phyloP scores from a whole-genome alignment of 2,329 filamentous ascomycete species.

The Dactylellina sp. region DNA sequence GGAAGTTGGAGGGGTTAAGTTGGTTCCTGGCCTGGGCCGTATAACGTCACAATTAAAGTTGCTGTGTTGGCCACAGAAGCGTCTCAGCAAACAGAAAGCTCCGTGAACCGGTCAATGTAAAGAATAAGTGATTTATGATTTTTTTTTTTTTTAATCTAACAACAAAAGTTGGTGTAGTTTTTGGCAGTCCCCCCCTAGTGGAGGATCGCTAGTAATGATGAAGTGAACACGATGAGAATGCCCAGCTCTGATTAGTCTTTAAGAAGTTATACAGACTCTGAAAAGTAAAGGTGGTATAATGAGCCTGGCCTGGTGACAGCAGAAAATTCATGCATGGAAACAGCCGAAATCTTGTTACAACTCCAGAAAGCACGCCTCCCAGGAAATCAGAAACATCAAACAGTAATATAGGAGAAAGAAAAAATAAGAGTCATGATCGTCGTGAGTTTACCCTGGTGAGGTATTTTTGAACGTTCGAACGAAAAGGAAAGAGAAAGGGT shows the following conservation, averaged over 20 bases:
- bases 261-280: slow-evolving; percentile 32
- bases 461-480: slow-evolving; percentile 56
- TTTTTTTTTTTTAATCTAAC: slow-evolving; percentile 42
- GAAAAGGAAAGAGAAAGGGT: slow-evolving; percentile 20
- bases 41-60: slow-evolving; percentile 37
- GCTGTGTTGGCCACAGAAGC: not conserved
- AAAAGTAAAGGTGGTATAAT: slow-evolving; percentile 47
- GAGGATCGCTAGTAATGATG: slow-evolving; percentile 36
- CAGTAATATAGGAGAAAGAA: slow-evolving; percentile 27
- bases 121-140: slow-evolving; percentile 40
- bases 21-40: slow-evolving; percentile 16
- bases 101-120: slow-evolving; percentile 7
- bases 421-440: slow-evolving; percentile 52
- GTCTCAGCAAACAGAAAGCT: slow-evolving; percentile 3
- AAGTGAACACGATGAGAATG: slow-evolving; percentile 27
- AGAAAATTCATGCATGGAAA: slow-evolving; percentile 38
- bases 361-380: slow-evolving; percentile 54
- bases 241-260: slow-evolving; percentile 41
- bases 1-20: slow-evolving; percentile 29
- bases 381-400: slow-evolving; percentile 24
- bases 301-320: slow-evolving; percentile 31
- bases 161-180: slow-evolving; percentile 11
- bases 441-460: slow-evolving; percentile 57
- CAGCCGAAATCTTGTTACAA: slow-evolving; percentile 56
- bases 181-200: slow-evolving; percentile 1